phyloP scores from a whole-genome alignment of 1,139 yeast genomes.

The Tardiomyces digboiensis region DNA sequence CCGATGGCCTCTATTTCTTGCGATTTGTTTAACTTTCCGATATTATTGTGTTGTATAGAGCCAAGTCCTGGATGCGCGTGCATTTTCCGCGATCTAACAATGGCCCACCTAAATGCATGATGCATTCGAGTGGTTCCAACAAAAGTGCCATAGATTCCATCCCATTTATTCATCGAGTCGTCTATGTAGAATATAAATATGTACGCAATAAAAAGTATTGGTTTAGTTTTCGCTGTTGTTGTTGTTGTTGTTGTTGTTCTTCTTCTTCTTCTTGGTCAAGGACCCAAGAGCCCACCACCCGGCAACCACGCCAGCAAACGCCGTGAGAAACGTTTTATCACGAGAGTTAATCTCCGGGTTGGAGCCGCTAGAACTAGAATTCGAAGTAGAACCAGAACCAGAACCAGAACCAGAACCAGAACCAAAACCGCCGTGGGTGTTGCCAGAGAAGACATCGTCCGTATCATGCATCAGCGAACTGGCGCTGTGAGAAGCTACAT shows the following conservation, averaged over 20 bases:
- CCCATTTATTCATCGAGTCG: too few relatives aligned
- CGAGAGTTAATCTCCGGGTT: slow-evolving; percentile 12
- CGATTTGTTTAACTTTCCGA: too few relatives aligned
- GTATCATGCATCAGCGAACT: slow-evolving; percentile 15
- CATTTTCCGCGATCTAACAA: too few relatives aligned
- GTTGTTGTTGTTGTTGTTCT: slow-evolving; percentile 8
- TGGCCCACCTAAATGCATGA: too few relatives aligned
- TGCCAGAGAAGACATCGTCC: slow-evolving; percentile 9
- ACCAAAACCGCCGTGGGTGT: slow-evolving; percentile 4
- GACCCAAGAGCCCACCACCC: slow-evolving; percentile 27
- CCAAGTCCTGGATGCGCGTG: too few relatives aligned
- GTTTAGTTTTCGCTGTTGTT: too few relatives aligned
- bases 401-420: slow-evolving; percentile 7
- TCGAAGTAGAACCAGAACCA: slow-evolving; percentile 5
- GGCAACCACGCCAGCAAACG: slow-evolving; percentile 22
- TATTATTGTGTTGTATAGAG: too few relatives aligned
- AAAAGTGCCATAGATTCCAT: too few relatives aligned
- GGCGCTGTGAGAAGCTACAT: slow-evolving; percentile 12
- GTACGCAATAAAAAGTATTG: background rate
- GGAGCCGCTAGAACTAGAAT: slow-evolving; percentile 5
- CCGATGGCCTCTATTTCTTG: too few relatives aligned
- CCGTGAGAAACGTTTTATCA: slow-evolving; percentile 23
- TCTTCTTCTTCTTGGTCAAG: slow-evolving; percentile 9
- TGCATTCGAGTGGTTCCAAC: too few relatives aligned
- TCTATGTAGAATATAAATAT: slow-evolving; percentile 1